Percentiles rank a stretch among this genome's conserved stretches.
These are phyloP conservation scores for Hippophae gyantsensis DNA, from an alignment of 306 rosid species.

Conservation along the genomic window DNA sequence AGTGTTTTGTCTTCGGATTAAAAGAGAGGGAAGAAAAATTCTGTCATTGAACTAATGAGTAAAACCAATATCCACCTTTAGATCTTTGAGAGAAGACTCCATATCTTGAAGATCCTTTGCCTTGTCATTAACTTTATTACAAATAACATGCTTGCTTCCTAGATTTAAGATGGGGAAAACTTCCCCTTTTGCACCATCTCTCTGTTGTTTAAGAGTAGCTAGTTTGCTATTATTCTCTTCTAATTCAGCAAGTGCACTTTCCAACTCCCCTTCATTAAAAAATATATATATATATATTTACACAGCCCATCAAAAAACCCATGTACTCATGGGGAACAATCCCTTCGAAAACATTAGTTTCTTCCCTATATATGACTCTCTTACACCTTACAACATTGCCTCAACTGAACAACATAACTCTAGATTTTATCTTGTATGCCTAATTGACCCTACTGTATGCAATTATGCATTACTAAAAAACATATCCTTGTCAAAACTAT, in stretches of 20 bases:
- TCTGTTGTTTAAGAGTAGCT: conserved; percentile 55
- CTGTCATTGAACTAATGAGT: neutral
- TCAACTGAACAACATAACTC: too few relatives aligned
- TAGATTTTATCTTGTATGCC: too few relatives aligned
- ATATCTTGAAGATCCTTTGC: conserved; percentile 79
- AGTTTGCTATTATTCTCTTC: conserved; percentile 64
- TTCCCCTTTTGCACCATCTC: conserved; percentile 66
- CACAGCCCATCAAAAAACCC: too few relatives aligned
- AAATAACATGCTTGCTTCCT: conserved; percentile 42
- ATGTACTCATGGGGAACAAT: too few relatives aligned
- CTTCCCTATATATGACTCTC: too few relatives aligned
- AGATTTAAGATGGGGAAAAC: conserved; percentile 59
- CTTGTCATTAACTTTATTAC: conserved; percentile 63
- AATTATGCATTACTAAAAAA: too few relatives aligned
- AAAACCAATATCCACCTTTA: conserved; percentile 43
- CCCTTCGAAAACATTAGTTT: too few relatives aligned
- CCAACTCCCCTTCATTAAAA: conserved; percentile 61
- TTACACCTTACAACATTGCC: too few relatives aligned
- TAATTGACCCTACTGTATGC: too few relatives aligned
- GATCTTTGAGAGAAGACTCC: conserved; percentile 74
- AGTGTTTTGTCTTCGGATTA: neutral
- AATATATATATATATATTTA: conserved; percentile 15
- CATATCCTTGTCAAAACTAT: too few relatives aligned
- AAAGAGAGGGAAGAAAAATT: conserved; percentile 4
- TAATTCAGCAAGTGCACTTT: conserved; percentile 45